Base-by-base conservation (phyloP, 2,329 filamentous ascomycete genomes). In the Cyphellophora europaea region DNA sequence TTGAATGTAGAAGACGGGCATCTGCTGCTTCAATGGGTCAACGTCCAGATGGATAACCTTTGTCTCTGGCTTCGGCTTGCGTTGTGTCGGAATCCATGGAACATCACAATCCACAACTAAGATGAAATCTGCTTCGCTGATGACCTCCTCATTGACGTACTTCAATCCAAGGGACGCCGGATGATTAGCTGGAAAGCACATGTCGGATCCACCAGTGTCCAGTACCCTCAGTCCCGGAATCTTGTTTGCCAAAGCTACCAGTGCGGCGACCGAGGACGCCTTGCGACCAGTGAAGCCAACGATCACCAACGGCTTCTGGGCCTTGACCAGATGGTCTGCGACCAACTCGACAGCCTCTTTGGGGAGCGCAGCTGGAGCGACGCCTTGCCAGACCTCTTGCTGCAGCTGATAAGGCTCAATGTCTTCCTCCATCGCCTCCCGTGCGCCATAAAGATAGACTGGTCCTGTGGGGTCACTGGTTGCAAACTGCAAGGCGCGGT, bases 51-150 rank as follows among this genome's bases (percentile, higher is more conserved):
- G 78, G 38, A 74, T 69, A 43, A 82, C 72, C 40, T 67, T 74
- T 2, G 76, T 70, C 5, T 63, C 58, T 2, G 62, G 55, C 3
- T 62, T 66, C 0, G 78, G 78, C 30, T 69, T 67, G 58, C 72
- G 78, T 41, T 77, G 75, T 0, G 85, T 91, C n/a, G 80, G 78
- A 36, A 95, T 87, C 86, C 87, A 95, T 0, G 88, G 88, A 0
- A 94, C 86, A 52, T 95, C 88, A 44, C 86, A 93, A 57, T 95
- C 82, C 15, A 93, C 53, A 2, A 94, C 79, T 1, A 95, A 47
- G 40, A 95, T 93, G 8, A 86, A 74, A 54, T 95, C 89, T 1
- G 88, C 85, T 0, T 75, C 75, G 39, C 69, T 72, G 53, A 94
- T 83, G 27, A 69, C 67, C 2, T 83, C 75, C 33, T 93, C 82